Base-by-base conservation (phyloP, 345 rosid species). In the Salix suchowensis region DNA sequence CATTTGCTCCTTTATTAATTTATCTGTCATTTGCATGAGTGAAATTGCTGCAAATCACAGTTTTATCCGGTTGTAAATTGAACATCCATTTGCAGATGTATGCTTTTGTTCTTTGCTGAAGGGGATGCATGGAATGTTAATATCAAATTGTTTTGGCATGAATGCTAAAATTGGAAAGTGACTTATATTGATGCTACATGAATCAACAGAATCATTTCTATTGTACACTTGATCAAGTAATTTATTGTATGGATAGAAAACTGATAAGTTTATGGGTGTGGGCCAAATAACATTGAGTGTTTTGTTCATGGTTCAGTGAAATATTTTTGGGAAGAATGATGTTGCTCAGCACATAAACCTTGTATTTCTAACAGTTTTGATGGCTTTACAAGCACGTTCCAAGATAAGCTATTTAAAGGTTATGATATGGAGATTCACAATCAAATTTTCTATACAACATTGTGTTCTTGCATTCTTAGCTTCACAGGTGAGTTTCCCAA, bases 301-400 rank as follows among this genome's bases (percentile, higher is more conserved):
- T 26, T 37, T 66, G 32, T 54, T 40, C 52, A 46, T 48, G 21
- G 14, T n/a, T 73, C 8, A 7, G 2, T 32, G 24, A 40, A 50
- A 55, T 34, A 4, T 79, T 34, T 42, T 58, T 60, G 65, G 5
- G 28, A 50, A 75, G 42, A 73, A 58, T 26, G 24, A 28, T 71
- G 40, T 58, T 37, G 67, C 58, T 37, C 68, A 73, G 19, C 32
- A 19, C 37, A 40, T 76, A 67, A 77, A 60, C 77, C 44, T 68
- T 60, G 75, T 30, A n/a, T 71, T 65, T 76, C 15, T 69, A 11
- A 85, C 84, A 95, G 98, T 89, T 91, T 91, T 83, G 98, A 95
- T 86, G 98, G 98, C 50, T 95, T 95, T 81, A 93, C 98, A n/a
- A 95, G 98, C 86, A 95, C 98, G 26, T 93, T 93, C 78, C 98